These are phyloP conservation scores for Sporothrix phasma DNA, from an alignment of 2,329 filamentous ascomycete genomes.

Conservation along the genomic window DNA sequence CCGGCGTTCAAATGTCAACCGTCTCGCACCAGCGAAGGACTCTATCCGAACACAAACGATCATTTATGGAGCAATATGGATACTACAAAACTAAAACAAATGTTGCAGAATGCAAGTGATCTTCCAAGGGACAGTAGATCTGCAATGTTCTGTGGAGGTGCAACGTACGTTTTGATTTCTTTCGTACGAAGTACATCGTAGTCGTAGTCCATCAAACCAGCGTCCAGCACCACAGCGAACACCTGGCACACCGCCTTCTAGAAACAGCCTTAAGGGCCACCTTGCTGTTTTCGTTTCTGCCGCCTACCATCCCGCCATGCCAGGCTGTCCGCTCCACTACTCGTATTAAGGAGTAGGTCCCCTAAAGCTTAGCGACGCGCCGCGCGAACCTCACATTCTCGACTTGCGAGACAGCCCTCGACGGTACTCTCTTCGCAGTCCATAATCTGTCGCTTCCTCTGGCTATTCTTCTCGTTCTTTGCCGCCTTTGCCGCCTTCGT, in stretches of 20 bases:
- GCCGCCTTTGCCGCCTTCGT: neutral
- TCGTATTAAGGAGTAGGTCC: neutral
- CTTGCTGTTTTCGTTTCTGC: slow-evolving; percentile 9
- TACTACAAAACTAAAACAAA: neutral
- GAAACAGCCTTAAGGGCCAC: slow-evolving; percentile 1
- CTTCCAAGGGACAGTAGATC: too few species aligned
- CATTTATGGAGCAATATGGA: neutral
- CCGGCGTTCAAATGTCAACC: neutral
- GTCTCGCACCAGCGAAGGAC: neutral
- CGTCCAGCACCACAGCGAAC: neutral
- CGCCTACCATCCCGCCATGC: neutral
- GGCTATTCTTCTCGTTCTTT: neutral
- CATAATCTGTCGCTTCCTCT: neutral
- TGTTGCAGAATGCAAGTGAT: neutral
- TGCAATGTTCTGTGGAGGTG: neutral
- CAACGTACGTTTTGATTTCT: neutral
- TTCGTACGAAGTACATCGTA: too few species aligned
- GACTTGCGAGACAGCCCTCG: neutral
- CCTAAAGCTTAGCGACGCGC: neutral
- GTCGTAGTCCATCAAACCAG: neutral
- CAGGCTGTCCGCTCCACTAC: slow-evolving; percentile 10
- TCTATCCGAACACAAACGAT: neutral
- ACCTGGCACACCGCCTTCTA: slow-evolving; percentile 16
- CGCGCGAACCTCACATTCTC: neutral
- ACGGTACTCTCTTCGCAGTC: neutral